Evolutionary conservation across 2,329 filamentous ascomycete genomes (phyloP), one percentile per base, ranked within the genome.

Genomic region (Colletotrichum tamarilloi): DNA sequence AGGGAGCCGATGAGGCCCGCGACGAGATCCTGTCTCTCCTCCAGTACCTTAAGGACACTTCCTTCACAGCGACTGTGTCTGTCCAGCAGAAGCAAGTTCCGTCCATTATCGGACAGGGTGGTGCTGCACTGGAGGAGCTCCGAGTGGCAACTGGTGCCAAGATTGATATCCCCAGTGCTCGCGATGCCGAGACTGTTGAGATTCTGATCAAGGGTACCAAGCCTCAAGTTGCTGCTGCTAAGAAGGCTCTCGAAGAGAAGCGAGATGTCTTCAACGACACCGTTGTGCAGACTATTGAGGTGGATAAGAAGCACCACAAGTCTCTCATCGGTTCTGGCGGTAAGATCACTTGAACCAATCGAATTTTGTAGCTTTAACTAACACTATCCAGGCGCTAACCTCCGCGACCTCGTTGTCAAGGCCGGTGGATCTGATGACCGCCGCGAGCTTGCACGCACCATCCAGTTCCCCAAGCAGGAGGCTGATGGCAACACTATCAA

Each of bases 271-370:
- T 98, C 77, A 95, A 98, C 78, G 92, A 97, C 76, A 98, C 94
- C n/a, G 88, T 98, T 63, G 91, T 92, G 19, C 92, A 93, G 85
- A 95, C 92, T 14, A 87, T 99, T 62, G 93, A 97, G 42, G 92
- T 99, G n/a, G 95, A 98, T 77, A 94, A 95, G 86, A 98, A 97
- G 86, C 92, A 97, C 83, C 97, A 99, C 85, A 92, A 93, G 84
- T 90, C 92, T 67, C 87, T 99, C 76, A 99, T 99, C 82, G 97
- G 97, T 75, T 87, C 92, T 76, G 93, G 94, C 81, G 97, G 95
- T 95, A 89, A 85, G 93, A 86, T 78, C 35, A 1, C 68, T 59
- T 56, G 46, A 49, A 16, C 65, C 1, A 22, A n/a, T 9, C 5
- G 12, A 19, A 4, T 8, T 9, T 2, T 58, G 16, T 30, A n/a